Evolutionary conservation across 129 eudicot genomes (phyloP).

Genomic region (Saussurea involucrata): DNA sequence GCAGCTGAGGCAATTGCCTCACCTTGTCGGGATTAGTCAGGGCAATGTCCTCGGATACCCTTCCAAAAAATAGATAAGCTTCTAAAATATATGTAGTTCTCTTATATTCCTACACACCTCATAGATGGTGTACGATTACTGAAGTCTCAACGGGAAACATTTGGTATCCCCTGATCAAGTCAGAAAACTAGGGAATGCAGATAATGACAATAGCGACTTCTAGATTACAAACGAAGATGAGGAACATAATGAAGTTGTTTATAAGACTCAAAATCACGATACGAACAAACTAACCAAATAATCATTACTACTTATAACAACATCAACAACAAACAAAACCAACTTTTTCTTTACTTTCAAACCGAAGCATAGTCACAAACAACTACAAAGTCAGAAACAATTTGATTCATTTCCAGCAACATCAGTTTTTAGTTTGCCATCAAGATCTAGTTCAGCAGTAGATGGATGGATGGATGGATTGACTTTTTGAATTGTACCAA

Average conservation of each 20-base stretch:
- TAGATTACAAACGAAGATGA: too few species aligned
- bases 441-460: not conserved
- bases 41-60: too few species aligned
- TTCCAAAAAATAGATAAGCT: too few species aligned
- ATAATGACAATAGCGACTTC: too few species aligned
- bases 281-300: not conserved
- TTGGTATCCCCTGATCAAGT: too few species aligned
- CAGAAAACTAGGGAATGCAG: too few species aligned
- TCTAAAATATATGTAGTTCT: too few species aligned
- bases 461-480: constrained; percentile 16
- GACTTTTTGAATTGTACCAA: constrained; percentile 83
- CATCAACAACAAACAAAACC: constrained; percentile 2
- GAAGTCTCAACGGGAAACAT: too few species aligned
- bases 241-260: not conserved
- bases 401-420: constrained; percentile 9
- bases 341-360: constrained; percentile 12
- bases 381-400: constrained; percentile 2
- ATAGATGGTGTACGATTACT: too few species aligned
- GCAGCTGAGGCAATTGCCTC: too few species aligned
- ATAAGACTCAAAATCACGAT: not conserved
- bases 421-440: constrained; percentile 19
- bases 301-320: not conserved
- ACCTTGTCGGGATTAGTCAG: too few species aligned
- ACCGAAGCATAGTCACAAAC: not conserved
- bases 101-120: too few species aligned